phyloP scores from a whole-genome alignment of 169 alveolate species.

The Pseudocohnilembus persalinus region DNA sequence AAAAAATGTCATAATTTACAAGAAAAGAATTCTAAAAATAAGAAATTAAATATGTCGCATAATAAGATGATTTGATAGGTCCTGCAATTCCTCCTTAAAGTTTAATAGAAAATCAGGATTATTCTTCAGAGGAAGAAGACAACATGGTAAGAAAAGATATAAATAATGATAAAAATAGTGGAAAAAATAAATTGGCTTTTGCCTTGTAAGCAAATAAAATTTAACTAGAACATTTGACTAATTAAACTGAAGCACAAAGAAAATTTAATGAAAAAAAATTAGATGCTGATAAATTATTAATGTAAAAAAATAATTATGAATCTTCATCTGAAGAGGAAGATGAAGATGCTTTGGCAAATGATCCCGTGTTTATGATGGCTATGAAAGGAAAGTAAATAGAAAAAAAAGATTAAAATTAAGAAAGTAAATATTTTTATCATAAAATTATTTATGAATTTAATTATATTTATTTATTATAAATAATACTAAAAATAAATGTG shows the following conservation, averaged over 20 bases:
- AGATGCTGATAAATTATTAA: not conserved
- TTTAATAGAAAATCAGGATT: not conserved
- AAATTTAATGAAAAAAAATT: too few species aligned
- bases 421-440: too few species aligned
- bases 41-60: not conserved
- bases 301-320: not conserved
- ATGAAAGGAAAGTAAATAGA: not conserved
- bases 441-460: not conserved
- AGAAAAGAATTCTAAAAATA: not conserved
- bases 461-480: not conserved
- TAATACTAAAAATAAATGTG: too few species aligned
- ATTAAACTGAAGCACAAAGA: not conserved
- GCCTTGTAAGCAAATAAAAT: too few species aligned
- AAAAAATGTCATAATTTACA: not conserved
- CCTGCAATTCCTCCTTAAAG: not conserved
- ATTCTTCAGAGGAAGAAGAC: not conserved
- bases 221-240: not conserved
- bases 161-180: not conserved
- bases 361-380: conserved; percentile 10
- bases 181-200: too few species aligned
- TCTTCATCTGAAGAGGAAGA: conserved; percentile 18
- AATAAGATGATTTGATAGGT: not conserved
- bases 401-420: not conserved
- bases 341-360: conserved; percentile 1
- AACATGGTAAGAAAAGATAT: not conserved